Percentiles rank a stretch among this genome's conserved stretches.
phyloP scores from a whole-genome alignment of 2,329 filamentous ascomycete species.

The Colletotrichum spinosum region DNA sequence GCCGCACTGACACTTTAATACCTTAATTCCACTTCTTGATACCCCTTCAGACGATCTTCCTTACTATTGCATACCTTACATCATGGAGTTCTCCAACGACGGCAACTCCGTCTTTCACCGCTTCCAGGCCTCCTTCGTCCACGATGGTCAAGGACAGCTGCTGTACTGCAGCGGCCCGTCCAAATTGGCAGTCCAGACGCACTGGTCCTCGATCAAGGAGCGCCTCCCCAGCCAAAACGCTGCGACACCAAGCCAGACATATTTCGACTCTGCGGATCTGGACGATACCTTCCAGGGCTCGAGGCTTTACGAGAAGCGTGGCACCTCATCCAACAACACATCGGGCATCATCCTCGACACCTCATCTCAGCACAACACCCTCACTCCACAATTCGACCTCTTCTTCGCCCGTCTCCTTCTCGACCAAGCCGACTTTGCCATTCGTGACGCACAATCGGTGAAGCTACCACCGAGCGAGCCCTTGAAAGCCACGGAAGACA shows the following conservation, averaged over 20 bases:
- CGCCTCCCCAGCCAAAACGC: slow-evolving; percentile 14
- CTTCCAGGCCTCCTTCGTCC: slow-evolving; percentile 32
- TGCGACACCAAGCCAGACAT: slow-evolving; percentile 10
- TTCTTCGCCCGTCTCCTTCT: slow-evolving; percentile 30
- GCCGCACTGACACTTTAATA: slow-evolving; percentile 6
- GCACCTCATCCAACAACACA: slow-evolving; percentile 5
- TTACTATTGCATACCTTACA: neutral
- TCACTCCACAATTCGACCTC: slow-evolving; percentile 19
- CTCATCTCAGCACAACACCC: slow-evolving; percentile 9
- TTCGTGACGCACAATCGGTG: slow-evolving; percentile 12
- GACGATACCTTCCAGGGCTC: slow-evolving; percentile 9
- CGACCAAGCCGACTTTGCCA: slow-evolving; percentile 32
- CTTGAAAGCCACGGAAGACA: neutral
- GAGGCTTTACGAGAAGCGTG: slow-evolving; percentile 27
- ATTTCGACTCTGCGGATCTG: slow-evolving; percentile 15
- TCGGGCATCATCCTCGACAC: slow-evolving; percentile 22
- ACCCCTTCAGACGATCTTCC: neutral
- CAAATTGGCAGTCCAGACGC: slow-evolving; percentile 19
- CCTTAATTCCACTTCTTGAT: slow-evolving; percentile 10
- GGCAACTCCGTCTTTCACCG: slow-evolving; percentile 36
- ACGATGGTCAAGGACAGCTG: slow-evolving; percentile 32
- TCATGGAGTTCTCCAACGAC: slow-evolving; percentile 36
- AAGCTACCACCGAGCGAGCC: neutral
- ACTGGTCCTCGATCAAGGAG: slow-evolving; percentile 20
- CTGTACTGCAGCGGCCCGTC: slow-evolving; percentile 24